Base-by-base conservation (phyloP, 495 filamentous ascomycete species). In the Penicillium robsamsonii region DNA sequence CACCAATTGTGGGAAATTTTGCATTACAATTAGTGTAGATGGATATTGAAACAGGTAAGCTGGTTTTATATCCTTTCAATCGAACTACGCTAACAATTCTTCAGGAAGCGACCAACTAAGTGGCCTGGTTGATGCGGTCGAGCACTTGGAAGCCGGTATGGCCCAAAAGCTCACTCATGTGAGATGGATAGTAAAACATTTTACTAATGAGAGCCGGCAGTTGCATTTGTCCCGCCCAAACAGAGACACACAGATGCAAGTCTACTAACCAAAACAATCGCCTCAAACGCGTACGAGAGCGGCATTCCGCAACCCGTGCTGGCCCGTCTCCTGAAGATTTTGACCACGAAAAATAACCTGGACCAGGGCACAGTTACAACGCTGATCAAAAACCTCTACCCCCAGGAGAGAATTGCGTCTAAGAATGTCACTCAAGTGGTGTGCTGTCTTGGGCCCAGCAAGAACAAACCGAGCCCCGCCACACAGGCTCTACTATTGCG, bases 371-470 rank as follows among this genome's bases (percentile, higher is more conserved):
- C 84, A 50, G 74, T 84, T 33, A 82, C 79, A 1, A 80, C 74
- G 33, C 66, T 96, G 29, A 68, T 92, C 69, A 89, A 86, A 53
- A 87, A 87, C 40, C 70, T 96, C 41, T 95, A 92, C 69, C 90
- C 92, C 1, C 75, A 80, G 27, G 75, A 78, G 44, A 83, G 79
- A 53, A 76, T 96, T 5, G 56, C 77, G 12, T 81, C 83, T 40
- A 78, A 84, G 37, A 58, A 84, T 46, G 79, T 91, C 55, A 79
- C 87, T 18, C 86, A 81, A 56, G 67, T 93, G 22, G 79, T 95
- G 20, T 87, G 87, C 48, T 84, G 80, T 51, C 80, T 96, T 38
- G 92, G 92, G 11, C 85, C 90, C 61, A 90, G 89, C 62, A 83
- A 84, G 64, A 79, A 81, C 56, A 96, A 95, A 65, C 87, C 91